Conservation (phyloP, 2,329 filamentous ascomycete genomes). For the Phialemoniopsis sp. region DNA sequence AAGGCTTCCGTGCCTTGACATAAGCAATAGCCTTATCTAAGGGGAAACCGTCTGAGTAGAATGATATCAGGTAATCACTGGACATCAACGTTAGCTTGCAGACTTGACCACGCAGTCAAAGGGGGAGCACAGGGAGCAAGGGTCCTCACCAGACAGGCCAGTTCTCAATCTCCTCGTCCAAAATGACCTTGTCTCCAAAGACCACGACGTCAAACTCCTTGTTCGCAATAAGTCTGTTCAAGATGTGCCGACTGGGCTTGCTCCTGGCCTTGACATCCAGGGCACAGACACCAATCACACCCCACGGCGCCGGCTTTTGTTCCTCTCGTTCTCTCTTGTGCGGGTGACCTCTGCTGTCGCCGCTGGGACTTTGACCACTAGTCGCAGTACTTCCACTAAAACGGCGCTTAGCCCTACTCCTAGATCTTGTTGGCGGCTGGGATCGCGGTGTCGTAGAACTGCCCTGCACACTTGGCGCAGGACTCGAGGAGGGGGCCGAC, state of each 20-base stretch:
- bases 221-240: conserved; percentile 86
- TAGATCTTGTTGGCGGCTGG: conserved; percentile 49
- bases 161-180: conserved; percentile 94
- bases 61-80: conserved; percentile 90
- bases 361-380: conserved; percentile 76
- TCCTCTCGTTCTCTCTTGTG: conserved; percentile 57
- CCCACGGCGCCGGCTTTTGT: conserved; percentile 58
- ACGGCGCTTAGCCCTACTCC: conserved; percentile 67
- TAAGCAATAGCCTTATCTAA: conserved; percentile 97
- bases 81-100: conserved; percentile 14
- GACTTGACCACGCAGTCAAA: neutral
- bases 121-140: neutral
- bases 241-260: conserved; percentile 93
- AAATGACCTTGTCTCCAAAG: conserved; percentile 97
- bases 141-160: conserved; percentile 76
- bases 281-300: conserved; percentile 87
- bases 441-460: conserved; percentile 24
- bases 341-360: conserved; percentile 49
- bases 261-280: conserved; percentile 93
- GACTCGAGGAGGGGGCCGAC: neutral
- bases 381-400: conserved; percentile 79
- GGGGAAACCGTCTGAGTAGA: conserved; percentile 97
- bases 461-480: conserved; percentile 4
- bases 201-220: conserved; percentile 95
- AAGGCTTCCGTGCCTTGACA: conserved; percentile 86